Base-by-base conservation (phyloP, 257 asterid species). In the Scutellaria minor region DNA sequence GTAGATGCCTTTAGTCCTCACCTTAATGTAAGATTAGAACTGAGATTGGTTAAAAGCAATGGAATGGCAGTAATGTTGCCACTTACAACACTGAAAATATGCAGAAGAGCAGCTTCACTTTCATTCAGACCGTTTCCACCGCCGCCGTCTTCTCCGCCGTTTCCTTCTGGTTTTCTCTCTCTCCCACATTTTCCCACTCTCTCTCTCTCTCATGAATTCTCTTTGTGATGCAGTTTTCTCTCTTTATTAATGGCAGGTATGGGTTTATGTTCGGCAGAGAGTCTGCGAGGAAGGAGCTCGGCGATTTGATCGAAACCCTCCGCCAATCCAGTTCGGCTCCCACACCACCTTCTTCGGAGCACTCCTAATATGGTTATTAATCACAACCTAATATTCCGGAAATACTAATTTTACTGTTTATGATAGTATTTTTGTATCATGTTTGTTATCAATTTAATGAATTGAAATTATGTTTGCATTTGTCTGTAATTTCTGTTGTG, bases 251-350 rank as follows among this genome's bases (percentile, higher is more conserved):
- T 77, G 12, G 65, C 71, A 93, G 97, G 97, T 93, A 91, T 47
- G 98, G 96, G 13, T 93, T 89, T 80, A 89, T 91, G 96, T 89
- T 93, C 74, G 97, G 97, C 11, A 76, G 95, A 82, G 98, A 93
- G 66, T 85, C 96, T 2, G 89, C 96, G 50, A 87, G 97, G 46
- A 89, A 88, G 79, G 97, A 91, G 80, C 92, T 93, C 37, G 82
- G 79, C 42, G 91, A 85, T 42, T 81, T 91, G 79, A 88, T 92
- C 27, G 93, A 90, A 66, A 71, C 55, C 83, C 97, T 93, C 55
- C 91, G 96, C 70, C 81, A 82, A 24, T n/a, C 86, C 65, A 80
- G 80, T 75, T 69, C 94, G 5, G 81, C 66, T 47, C 58, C 89
- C 54, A 10, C 51, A 51, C 42, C 83, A 50, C 82, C 77, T 11